phyloP scores from a whole-genome alignment of 1,284 basidiomycete species.

The Rhodotorula sp. region DNA sequence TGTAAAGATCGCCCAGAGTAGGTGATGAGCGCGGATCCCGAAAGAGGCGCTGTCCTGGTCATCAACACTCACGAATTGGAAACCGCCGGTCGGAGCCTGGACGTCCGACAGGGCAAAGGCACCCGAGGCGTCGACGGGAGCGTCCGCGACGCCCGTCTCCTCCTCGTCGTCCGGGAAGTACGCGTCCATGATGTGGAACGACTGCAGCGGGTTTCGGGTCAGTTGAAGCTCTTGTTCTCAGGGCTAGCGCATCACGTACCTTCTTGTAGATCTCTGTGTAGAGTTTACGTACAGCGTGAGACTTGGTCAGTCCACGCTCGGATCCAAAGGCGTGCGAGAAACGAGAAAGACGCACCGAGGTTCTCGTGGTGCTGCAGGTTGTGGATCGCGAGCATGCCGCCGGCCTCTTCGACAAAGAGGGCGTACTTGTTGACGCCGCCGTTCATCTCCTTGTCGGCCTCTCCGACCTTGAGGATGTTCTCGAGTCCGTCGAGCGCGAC shows the following conservation, averaged over 20 bases:
- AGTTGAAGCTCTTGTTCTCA: not conserved
- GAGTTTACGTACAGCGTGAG: not conserved
- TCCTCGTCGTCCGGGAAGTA: conserved; percentile 55
- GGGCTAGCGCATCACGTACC: not conserved
- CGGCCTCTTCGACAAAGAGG: conserved; percentile 91
- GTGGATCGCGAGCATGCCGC: conserved; percentile 98
- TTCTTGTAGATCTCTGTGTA: conserved; percentile 13
- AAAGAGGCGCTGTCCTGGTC: not conserved
- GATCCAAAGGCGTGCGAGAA: too few species aligned
- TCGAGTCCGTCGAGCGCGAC: conserved; percentile 95
- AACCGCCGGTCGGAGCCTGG: conserved; percentile 85
- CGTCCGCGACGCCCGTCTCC: conserved; percentile 68
- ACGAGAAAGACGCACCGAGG: conserved; percentile 48
- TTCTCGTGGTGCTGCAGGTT: conserved; percentile 98
- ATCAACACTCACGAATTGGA: conserved; percentile 66
- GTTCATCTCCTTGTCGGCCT: conserved; percentile 83
- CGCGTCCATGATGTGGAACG: conserved; percentile 27
- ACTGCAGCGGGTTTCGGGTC: not conserved
- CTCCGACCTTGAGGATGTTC: conserved; percentile 97
- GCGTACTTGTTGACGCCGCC: conserved; percentile 92
- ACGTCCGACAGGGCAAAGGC: conserved; percentile 71
- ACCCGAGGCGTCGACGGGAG: conserved; percentile 76
- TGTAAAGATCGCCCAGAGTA: not conserved
- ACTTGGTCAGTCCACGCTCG: not conserved
- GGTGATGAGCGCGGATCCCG: not conserved